Conservation (phyloP, 306 rosid genomes). For the Datisca glomerata region DNA sequence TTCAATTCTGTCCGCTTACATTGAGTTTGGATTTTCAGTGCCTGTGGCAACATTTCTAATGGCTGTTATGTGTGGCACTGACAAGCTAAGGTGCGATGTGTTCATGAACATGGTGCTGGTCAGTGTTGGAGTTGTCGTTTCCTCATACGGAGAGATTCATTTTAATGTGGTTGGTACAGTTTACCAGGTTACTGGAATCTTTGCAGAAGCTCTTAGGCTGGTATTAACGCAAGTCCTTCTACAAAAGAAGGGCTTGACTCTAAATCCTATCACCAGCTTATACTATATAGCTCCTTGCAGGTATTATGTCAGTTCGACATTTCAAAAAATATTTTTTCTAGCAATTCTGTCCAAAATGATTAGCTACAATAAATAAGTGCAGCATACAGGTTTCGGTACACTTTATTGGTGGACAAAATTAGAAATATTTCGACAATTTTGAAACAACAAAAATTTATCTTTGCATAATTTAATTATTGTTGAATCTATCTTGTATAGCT, state of each 20-base stretch:
- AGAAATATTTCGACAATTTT: neutral
- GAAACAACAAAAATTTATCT: neutral
- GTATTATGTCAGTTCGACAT: constrained; percentile 22
- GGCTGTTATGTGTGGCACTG: constrained; percentile 87
- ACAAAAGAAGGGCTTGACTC: constrained; percentile 84
- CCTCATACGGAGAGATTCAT: constrained; percentile 94
- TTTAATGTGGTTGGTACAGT: constrained; percentile 80
- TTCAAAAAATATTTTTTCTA: too few species aligned
- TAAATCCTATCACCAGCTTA: constrained; percentile 88
- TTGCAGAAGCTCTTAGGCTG: constrained; percentile 92
- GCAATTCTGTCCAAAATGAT: too few species aligned
- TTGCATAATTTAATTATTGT: neutral
- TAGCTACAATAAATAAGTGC: too few species aligned
- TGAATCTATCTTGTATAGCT: neutral
- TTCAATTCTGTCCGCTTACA: constrained; percentile 7
- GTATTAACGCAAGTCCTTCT: constrained; percentile 96
- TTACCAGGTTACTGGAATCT: constrained; percentile 91
- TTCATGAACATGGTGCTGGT: constrained; percentile 90
- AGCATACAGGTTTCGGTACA: too few species aligned
- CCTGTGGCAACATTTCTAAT: constrained; percentile 87
- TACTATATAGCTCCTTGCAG: constrained; percentile 99
- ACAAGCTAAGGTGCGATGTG: constrained; percentile 85
- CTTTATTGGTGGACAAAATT: neutral
- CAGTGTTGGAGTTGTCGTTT: constrained; percentile 92
- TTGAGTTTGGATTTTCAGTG: constrained; percentile 50